Conservation (phyloP, 129 eudicot genomes). For the Arctium lappa region DNA sequence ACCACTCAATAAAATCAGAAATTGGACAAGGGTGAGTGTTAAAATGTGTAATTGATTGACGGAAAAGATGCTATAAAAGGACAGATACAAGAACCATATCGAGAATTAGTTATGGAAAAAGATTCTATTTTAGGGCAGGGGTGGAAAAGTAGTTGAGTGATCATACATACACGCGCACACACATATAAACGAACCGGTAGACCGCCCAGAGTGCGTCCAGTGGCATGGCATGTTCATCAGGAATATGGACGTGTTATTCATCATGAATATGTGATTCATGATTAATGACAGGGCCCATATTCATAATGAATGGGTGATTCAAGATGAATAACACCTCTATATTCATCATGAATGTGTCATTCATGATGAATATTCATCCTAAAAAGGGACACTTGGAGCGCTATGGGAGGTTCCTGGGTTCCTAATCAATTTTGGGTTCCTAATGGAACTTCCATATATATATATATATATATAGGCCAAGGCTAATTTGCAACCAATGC, state of each 20-base stretch:
- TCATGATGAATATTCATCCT: too few species aligned
- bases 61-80: neutral
- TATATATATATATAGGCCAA: too few species aligned
- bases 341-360: neutral
- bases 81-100: neutral
- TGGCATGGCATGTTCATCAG: neutral
- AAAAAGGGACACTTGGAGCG: neutral
- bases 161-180: neutral
- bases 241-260: neutral
- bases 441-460: neutral
- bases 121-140: neutral
- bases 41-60: neutral
- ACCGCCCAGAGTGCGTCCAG: too few species aligned
- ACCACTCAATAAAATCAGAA: conserved; percentile 1
- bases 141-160: neutral
- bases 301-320: neutral
- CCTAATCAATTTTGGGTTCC: neutral
- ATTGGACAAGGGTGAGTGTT: neutral
- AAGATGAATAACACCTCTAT: too few species aligned
- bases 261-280: neutral
- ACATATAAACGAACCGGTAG: neutral
- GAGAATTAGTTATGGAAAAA: neutral
- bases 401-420: neutral
- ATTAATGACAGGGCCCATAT: neutral
- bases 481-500: too few species aligned